These are phyloP conservation scores for Lentinus tigrinus DNA, from an alignment of 768 basidiomycete genomes.

Conservation along the genomic window DNA sequence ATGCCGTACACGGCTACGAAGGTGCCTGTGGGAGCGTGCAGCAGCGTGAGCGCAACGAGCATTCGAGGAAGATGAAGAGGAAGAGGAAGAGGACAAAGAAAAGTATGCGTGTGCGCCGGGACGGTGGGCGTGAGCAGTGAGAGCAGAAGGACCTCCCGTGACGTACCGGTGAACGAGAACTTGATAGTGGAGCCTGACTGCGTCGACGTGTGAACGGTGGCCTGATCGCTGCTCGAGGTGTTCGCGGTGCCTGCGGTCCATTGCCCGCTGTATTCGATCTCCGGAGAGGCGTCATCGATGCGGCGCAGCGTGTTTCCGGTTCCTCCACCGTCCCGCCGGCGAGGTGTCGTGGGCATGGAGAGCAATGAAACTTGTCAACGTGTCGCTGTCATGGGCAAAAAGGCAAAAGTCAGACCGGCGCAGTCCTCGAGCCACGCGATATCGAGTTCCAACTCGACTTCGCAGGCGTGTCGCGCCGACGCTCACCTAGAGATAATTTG, in stretches of 20 bases:
- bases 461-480: too few species aligned
- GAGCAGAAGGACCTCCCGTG: too few species aligned
- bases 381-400: neutral
- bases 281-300: constrained; percentile 11
- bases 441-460: neutral
- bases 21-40: constrained; percentile 3
- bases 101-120: too few species aligned
- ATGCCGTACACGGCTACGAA: constrained; percentile 16
- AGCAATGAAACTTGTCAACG: neutral
- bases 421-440: neutral
- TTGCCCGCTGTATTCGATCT: constrained; percentile 1
- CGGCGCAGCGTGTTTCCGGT: constrained; percentile 9
- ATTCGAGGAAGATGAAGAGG: neutral
- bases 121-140: too few species aligned
- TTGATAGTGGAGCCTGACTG: constrained; percentile 11
- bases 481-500: too few species aligned
- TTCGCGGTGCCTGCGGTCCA: neutral
- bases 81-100: neutral
- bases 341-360: neutral
- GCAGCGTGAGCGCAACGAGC: neutral
- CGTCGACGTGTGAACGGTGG: constrained; percentile 7
- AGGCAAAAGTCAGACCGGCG: neutral
- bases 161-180: constrained; percentile 18
- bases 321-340: neutral
- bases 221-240: neutral